phyloP scores from a whole-genome alignment of 2,329 filamentous ascomycete genomes.

The Cladosporium sp. region DNA sequence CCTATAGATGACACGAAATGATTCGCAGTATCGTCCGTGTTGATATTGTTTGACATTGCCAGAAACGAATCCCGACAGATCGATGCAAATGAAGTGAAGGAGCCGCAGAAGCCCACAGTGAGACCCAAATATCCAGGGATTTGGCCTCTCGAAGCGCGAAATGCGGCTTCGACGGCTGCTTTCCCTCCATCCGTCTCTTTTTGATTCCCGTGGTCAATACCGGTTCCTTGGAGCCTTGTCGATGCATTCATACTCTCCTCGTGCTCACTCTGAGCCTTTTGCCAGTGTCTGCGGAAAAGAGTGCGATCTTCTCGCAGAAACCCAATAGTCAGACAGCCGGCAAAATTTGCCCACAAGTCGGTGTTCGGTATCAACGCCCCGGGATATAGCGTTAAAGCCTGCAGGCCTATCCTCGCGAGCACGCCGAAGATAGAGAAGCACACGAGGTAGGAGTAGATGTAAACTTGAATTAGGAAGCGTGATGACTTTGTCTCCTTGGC shows the following conservation, averaged over 20 bases:
- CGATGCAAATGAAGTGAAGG: constrained; percentile 81
- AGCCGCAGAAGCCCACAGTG: constrained; percentile 78
- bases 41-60: constrained; percentile 69
- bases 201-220: constrained; percentile 31
- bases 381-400: constrained; percentile 70
- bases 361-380: constrained; percentile 67
- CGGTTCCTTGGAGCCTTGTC: constrained; percentile 23
- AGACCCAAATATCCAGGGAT: constrained; percentile 76
- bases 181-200: constrained; percentile 16
- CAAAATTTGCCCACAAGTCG: constrained; percentile 79
- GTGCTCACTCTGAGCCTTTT: constrained; percentile 33
- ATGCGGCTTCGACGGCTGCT: background rate
- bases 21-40: constrained; percentile 30
- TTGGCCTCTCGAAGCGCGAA: constrained; percentile 61
- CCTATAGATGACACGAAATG: constrained; percentile 21
- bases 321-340: constrained; percentile 73
- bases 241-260: constrained; percentile 20
- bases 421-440: constrained; percentile 82
- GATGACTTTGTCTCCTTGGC: background rate
- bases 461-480: constrained; percentile 22
- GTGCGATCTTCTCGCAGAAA: constrained; percentile 73
- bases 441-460: constrained; percentile 72
- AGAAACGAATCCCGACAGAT: constrained; percentile 76
- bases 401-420: constrained; percentile 70
- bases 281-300: constrained; percentile 66